Evolutionary conservation across 1,284 basidiomycete species (phyloP).

Genomic region (Peniophora sp.): DNA sequence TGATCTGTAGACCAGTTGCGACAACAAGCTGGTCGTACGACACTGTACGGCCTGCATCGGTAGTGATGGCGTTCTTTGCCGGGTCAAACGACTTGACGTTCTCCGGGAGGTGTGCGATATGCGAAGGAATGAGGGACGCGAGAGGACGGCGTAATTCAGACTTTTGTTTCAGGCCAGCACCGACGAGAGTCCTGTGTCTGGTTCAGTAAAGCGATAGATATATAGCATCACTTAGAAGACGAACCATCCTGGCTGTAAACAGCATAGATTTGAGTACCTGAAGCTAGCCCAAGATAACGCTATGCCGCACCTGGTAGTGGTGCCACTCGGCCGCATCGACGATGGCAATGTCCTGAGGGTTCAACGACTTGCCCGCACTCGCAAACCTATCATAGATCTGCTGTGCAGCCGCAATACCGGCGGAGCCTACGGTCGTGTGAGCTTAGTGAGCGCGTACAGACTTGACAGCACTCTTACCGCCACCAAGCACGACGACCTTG

Average conservation of each 20-base stretch:
- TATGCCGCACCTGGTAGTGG: slow-evolving; percentile 60
- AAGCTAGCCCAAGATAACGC: slow-evolving; percentile 13
- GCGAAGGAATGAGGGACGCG: slow-evolving; percentile 59
- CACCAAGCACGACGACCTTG: slow-evolving; percentile 61
- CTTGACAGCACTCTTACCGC: slow-evolving; percentile 33
- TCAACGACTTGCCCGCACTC: slow-evolving; percentile 58
- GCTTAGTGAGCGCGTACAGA: slow-evolving; percentile 8
- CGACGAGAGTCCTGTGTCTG: slow-evolving; percentile 78
- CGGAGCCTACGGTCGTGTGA: slow-evolving; percentile 47
- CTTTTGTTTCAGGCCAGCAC: slow-evolving; percentile 75
- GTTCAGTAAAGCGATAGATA: background rate
- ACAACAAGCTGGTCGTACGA: slow-evolving; percentile 87
- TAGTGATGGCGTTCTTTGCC: slow-evolving; percentile 64
- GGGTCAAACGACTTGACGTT: slow-evolving; percentile 77
- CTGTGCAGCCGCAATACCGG: slow-evolving; percentile 71
- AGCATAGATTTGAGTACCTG: slow-evolving; percentile 20
- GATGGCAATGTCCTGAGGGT: slow-evolving; percentile 74
- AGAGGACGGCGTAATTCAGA: slow-evolving; percentile 63
- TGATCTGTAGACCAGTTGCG: slow-evolving; percentile 82
- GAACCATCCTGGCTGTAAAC: slow-evolving; percentile 68
- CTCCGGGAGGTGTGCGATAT: slow-evolving; percentile 71
- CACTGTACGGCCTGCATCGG: slow-evolving; percentile 62
- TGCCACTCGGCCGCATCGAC: slow-evolving; percentile 73
- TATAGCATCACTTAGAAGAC: slow-evolving; percentile 11
- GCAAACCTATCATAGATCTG: slow-evolving; percentile 80